Evolutionary conservation across 768 basidiomycete species (phyloP), one percentile per base, ranked within the genome.

Genomic region (Tricholoma bakamatsutake): DNA sequence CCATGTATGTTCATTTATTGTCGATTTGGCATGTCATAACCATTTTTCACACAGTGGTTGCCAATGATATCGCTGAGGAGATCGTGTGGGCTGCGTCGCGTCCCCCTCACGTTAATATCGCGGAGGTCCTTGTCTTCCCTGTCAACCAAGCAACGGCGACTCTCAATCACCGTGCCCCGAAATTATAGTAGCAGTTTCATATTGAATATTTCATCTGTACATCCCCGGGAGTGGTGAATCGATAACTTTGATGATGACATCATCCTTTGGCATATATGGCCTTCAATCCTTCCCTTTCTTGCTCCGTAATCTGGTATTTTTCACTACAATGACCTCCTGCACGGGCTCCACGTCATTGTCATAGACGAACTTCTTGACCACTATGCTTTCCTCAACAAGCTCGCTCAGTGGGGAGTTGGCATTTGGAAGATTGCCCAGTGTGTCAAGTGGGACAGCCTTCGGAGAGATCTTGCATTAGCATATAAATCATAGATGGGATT

Each of bases 51-150:
- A 94, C 64, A 94, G 90, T 96, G 69, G 79, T 81, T 5, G 84
- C 87, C 6, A 79, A 87, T 57, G 94, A 98, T 66, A 88, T 98
- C 46, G 97, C 97, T 1, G 97, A 99, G 68, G 94, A 98, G 71
- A 95, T 99, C 64, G 93, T 96, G 17, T 99, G 96, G 96, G 86
- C 86, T 12, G 96, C 97, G 17, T 80, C 89, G 10, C 85, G 95
- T 40, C 95, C 95, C 10, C 78, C 90, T 39, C 95, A 96, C 65
- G 91, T 98, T 45, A 94, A 98, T 67, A 79, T 98, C 42, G 93
- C 91, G 0, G 88, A 93, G 64, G 71, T 90, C 10, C 81, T 83
- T 54, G 78, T 92, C 45, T 81, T 90, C 61, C 90, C 90, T 1
- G 85, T 86, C 30, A 90, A 90, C 67, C 90, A 92, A 73, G 90